A percentile compares a stretch with the other conserved stretches of the same genome.
phyloP scores from a whole-genome alignment of 2,329 filamentous ascomycete genomes.

The Harringtonia lauricola region DNA sequence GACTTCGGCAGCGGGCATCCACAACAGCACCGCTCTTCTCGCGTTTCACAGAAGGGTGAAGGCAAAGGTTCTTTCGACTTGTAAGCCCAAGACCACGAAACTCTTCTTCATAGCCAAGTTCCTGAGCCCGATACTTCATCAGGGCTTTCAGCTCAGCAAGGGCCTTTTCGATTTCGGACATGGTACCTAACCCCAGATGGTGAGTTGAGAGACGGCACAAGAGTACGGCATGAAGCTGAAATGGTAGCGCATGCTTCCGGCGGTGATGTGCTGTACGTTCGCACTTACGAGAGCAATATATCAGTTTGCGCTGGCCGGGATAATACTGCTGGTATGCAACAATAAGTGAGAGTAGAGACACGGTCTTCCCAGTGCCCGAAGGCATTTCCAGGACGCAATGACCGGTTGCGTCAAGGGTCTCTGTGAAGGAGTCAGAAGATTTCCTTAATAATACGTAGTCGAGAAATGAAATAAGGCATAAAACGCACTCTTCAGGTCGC shows the following conservation, averaged over 20 bases:
- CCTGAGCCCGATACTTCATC: conserved; percentile 87
- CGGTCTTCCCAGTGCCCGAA: conserved; percentile 94
- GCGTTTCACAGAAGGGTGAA: conserved; percentile 90
- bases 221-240: no score
- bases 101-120: conserved; percentile 85
- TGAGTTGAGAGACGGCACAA: no score
- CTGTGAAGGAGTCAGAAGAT: conserved; percentile 17
- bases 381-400: conserved; percentile 99
- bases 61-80: conserved; percentile 91
- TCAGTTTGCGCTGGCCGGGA: conserved; percentile 87
- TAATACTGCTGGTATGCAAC: conserved; percentile 93
- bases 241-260: no score
- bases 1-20: conserved; percentile 87
- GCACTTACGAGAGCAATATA: conserved; percentile 98
- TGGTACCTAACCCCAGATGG: conserved; percentile 48
- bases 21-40: conserved; percentile 94
- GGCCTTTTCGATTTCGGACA: conserved; percentile 99
- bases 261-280: no score
- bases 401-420: conserved; percentile 83
- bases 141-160: conserved; percentile 80
- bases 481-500: conserved; percentile 44
- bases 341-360: conserved; percentile 88
- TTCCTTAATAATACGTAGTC: neutral
- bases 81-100: conserved; percentile 88
- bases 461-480: neutral